These are phyloP conservation scores for Pichia sp. DNA, from an alignment of 1,139 yeast genomes.

Conservation along the genomic window DNA sequence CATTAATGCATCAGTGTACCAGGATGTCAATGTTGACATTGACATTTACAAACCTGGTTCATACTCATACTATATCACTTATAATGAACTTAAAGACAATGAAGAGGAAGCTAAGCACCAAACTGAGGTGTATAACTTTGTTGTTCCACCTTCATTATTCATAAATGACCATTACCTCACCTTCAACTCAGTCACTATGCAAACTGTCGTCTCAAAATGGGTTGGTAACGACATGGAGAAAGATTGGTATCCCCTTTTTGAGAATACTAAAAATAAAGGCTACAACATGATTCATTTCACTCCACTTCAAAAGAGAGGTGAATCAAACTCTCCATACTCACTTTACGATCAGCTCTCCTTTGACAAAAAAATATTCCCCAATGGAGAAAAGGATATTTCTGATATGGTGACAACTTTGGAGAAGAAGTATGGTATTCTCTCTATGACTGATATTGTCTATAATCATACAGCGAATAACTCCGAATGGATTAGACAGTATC, in stretches of 20 bases:
- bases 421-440: slow-evolving; percentile 51
- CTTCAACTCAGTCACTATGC: slow-evolving; percentile 74
- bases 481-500: slow-evolving; percentile 73
- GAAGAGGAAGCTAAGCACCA: slow-evolving; percentile 27
- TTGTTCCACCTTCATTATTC: slow-evolving; percentile 70
- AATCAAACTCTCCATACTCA: slow-evolving; percentile 87
- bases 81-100: slow-evolving; percentile 21
- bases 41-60: slow-evolving; percentile 72
- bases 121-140: slow-evolving; percentile 63
- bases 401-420: slow-evolving; percentile 43
- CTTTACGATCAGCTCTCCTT: slow-evolving; percentile 77
- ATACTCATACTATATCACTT: slow-evolving; percentile 58
- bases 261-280: slow-evolving; percentile 59
- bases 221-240: slow-evolving; percentile 50
- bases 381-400: slow-evolving; percentile 39
- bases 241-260: slow-evolving; percentile 63
- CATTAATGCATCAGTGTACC: slow-evolving; percentile 44
- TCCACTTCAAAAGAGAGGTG: slow-evolving; percentile 85
- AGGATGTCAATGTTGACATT: slow-evolving; percentile 56
- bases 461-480: slow-evolving; percentile 95
- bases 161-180: slow-evolving; percentile 54
- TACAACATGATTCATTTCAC: slow-evolving; percentile 96
- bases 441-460: slow-evolving; percentile 88
- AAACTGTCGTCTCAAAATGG: slow-evolving; percentile 89
- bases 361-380: slow-evolving; percentile 58